Conservation (phyloP, 139 green algal genomes). For the Mychonastes homosphaera region DNA sequence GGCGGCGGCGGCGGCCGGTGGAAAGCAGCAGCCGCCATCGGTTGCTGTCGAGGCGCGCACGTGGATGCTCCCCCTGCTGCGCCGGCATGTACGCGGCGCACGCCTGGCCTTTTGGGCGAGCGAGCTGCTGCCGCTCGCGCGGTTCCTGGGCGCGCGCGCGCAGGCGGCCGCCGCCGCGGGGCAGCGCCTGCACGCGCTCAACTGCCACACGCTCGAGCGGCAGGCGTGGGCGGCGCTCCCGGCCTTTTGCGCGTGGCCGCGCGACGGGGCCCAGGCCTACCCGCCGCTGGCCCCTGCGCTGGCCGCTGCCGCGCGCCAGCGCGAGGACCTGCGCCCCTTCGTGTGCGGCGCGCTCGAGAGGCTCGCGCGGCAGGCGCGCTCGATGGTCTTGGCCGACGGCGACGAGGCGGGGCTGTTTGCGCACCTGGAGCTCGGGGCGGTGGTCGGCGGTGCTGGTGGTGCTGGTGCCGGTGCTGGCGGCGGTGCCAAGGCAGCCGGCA, state of each 20-base stretch:
- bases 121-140: slow-evolving; percentile 60
- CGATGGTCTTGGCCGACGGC: neutral
- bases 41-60: slow-evolving; percentile 48
- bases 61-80: slow-evolving; percentile 86
- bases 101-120: slow-evolving; percentile 53
- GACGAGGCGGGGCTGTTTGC: neutral
- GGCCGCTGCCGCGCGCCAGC: slow-evolving; percentile 48
- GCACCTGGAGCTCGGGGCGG: neutral
- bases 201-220: slow-evolving; percentile 43
- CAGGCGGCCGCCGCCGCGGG: slow-evolving; percentile 10
- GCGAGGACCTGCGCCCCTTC: slow-evolving; percentile 45
- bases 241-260: slow-evolving; percentile 64
- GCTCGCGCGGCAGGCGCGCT: slow-evolving; percentile 14
- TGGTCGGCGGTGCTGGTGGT: neutral
- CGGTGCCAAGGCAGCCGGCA: neutral
- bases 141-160: slow-evolving; percentile 32
- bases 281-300: slow-evolving; percentile 23
- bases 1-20: neutral
- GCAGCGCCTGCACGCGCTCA: slow-evolving; percentile 10
- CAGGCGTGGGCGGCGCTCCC: slow-evolving; percentile 70
- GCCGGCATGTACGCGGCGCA: slow-evolving; percentile 40
- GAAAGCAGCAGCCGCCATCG: slow-evolving; percentile 8
- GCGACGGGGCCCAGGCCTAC: slow-evolving; percentile 32
- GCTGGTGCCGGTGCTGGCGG: slow-evolving; percentile 1
- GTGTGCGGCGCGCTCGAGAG: slow-evolving; percentile 49